Evolutionary conservation across 352 stramenopile genomes (phyloP), one percentile per base, ranked within the genome.

Genomic region (Pythium insidiosum): DNA sequence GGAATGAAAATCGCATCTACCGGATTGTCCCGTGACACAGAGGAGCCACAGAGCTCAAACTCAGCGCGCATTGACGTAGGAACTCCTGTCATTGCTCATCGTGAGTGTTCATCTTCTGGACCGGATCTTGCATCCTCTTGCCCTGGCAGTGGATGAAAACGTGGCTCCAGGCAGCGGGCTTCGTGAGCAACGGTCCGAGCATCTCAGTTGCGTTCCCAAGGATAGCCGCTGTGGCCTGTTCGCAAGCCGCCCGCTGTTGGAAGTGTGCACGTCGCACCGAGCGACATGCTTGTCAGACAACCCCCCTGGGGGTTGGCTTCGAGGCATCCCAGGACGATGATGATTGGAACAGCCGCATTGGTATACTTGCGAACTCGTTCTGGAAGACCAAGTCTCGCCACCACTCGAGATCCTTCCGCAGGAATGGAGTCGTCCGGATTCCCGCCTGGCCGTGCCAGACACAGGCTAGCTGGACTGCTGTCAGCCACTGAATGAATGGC

Each of bases 401-500:
- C 44, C 34, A 51, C 15, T 20, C n/a, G 6, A 43, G 35, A 15
- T 43, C 44, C 35, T 51, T 51, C 44, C 24, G 33, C 5, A 43
- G 44, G 34, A 43, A 51, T 1, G 24, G 12, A 24, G 0, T 43
- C 44, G 37, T 43, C 6, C 13, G 6, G 0, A 43, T 16, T 13
- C 33, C 44, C 7, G n/a, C 15, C 1, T 21, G n/a, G 12, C 21
- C 13, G 18, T 12, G 9, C 12, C 35, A 5, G 1, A 16, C 18
- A 24, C 44, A 51, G 22, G 31, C 30, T 12, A 51, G 24, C 20
- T 51, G 44, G 2, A 29, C 16, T 20, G 34, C 34, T n/a, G 26
- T 51, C 12, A 44, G 34, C 7, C 44, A 34, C 34, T 51, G 44
- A 24, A 51, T 43, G 25, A 51, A 51, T 13, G 44, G 35, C 16